Evolutionary conservation across 805 yeast species (phyloP).

Genomic region (Soucietia sequanensis): DNA sequence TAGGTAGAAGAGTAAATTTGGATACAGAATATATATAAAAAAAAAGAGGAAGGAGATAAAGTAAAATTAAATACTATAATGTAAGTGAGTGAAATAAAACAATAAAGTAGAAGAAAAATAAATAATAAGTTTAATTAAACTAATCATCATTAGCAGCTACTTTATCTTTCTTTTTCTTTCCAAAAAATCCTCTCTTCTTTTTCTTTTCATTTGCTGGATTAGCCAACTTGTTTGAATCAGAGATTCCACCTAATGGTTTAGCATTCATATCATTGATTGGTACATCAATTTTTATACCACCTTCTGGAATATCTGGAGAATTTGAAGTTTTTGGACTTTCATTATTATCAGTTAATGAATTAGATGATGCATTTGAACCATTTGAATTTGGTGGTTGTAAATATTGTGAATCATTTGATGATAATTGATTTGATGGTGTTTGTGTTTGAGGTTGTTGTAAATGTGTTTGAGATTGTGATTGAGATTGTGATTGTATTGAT

Average conservation of each 20-base stretch:
- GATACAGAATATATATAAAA: no score
- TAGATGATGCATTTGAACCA: conserved; percentile 19
- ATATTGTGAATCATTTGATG: conserved; percentile 18
- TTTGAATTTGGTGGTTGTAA: conserved; percentile 18
- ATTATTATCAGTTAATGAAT: conserved; percentile 16
- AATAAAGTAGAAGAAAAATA: no score
- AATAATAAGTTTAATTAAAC: no score
- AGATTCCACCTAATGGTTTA: conserved; percentile 31
- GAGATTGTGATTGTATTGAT: neutral
- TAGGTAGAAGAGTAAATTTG: no score
- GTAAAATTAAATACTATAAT: no score
- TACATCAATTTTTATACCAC: conserved; percentile 5
- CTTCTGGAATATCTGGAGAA: conserved; percentile 10
- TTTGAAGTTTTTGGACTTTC: conserved; percentile 24
- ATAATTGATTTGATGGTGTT: conserved; percentile 9
- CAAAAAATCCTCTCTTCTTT: conserved; percentile 29
- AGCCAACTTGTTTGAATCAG: conserved; percentile 14
- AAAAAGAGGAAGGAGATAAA: no score
- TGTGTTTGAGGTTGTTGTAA: conserved; percentile 2
- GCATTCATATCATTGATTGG: conserved; percentile 12
- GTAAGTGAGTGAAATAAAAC: no score
- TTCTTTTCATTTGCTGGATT: conserved; percentile 18
- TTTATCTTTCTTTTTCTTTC: conserved; percentile 10
- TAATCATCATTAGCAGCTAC: no score
- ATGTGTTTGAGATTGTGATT: conserved; percentile 7